These are phyloP conservation scores for Annulohypoxylon nitens DNA, from an alignment of 495 filamentous ascomycete genomes.

Conservation along the genomic window DNA sequence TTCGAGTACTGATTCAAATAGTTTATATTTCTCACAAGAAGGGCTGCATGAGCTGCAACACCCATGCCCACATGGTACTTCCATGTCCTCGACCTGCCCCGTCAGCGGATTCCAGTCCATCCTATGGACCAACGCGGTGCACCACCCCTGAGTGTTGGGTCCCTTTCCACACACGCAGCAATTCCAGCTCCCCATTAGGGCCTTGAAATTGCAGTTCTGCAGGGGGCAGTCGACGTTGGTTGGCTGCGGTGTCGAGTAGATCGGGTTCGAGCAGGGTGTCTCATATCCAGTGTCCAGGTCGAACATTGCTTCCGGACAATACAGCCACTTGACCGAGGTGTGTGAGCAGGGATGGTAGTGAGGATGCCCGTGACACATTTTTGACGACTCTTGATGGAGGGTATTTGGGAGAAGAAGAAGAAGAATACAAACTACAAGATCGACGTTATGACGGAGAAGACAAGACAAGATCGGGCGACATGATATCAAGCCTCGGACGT, in stretches of 20 bases:
- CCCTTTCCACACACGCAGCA: constrained; percentile 59
- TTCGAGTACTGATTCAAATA: not conserved
- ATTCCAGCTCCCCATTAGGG: constrained; percentile 56
- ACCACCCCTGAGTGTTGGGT: constrained; percentile 59
- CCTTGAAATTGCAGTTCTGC: constrained; percentile 58
- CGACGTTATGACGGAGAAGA: constrained; percentile 23
- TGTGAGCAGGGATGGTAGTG: constrained; percentile 59
- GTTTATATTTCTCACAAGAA: constrained; percentile 45
- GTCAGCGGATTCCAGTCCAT: constrained; percentile 55
- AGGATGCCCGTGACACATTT: constrained; percentile 62
- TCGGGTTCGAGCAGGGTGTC: constrained; percentile 56
- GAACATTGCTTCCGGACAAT: constrained; percentile 58
- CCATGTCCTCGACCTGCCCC: constrained; percentile 51
- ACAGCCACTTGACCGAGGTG: constrained; percentile 59
- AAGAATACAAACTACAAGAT: constrained; percentile 13
- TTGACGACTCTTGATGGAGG: constrained; percentile 21
- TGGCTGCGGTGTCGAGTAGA: constrained; percentile 55
- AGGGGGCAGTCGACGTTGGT: constrained; percentile 55
- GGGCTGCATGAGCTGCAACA: constrained; percentile 58
- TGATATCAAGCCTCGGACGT: constrained; percentile 27
- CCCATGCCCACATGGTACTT: constrained; percentile 57
- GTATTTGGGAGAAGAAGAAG: constrained; percentile 8
- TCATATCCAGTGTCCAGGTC: constrained; percentile 58
- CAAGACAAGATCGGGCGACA: constrained; percentile 6
- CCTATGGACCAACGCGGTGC: constrained; percentile 45